A percentile compares a stretch with the other conserved stretches of the same genome.
Evolutionary conservation across 2,329 filamentous ascomycete species (phyloP).

Genomic region (Pseudocercospora fijiensis): DNA sequence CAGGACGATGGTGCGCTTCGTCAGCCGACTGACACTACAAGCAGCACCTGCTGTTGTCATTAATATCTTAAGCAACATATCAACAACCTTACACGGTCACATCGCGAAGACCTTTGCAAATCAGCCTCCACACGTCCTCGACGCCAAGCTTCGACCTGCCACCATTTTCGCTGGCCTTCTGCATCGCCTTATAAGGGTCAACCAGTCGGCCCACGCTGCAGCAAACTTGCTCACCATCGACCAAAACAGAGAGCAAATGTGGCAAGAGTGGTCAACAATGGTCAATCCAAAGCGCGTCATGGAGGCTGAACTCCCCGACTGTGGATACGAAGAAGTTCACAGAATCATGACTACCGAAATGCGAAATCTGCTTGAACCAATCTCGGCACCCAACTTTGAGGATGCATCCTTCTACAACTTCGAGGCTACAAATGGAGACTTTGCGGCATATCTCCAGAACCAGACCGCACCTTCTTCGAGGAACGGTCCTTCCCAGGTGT

Average conservation of each 20-base stretch:
- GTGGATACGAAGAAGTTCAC: conserved; percentile 57
- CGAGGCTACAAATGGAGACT: conserved; percentile 44
- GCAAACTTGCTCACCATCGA: conserved; percentile 89
- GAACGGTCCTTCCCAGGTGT: conserved; percentile 38
- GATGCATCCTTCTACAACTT: conserved; percentile 44
- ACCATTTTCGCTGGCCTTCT: conserved; percentile 84
- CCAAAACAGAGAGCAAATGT: conserved; percentile 92
- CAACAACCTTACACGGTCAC: conserved; percentile 74
- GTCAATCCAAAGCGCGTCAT: conserved; percentile 58
- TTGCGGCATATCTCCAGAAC: conserved; percentile 43
- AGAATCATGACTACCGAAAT: conserved; percentile 60
- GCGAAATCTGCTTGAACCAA: conserved; percentile 67
- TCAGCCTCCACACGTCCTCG: conserved; percentile 79
- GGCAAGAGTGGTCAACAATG: conserved; percentile 76
- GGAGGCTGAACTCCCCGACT: conserved; percentile 56
- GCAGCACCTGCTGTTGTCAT: conserved; percentile 86
- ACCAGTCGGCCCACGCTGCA: conserved; percentile 88
- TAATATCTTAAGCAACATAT: conserved; percentile 83
- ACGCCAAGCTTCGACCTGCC: conserved; percentile 84
- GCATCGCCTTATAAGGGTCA: conserved; percentile 84
- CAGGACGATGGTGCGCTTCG: conserved; percentile 92
- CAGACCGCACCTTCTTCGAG: conserved; percentile 30
- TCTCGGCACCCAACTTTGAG: conserved; percentile 48
- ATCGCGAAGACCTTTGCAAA: conserved; percentile 82
- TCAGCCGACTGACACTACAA: conserved; percentile 84